Base-by-base conservation (phyloP, 2,329 filamentous ascomycete genomes). In the Penicillium sp. region DNA sequence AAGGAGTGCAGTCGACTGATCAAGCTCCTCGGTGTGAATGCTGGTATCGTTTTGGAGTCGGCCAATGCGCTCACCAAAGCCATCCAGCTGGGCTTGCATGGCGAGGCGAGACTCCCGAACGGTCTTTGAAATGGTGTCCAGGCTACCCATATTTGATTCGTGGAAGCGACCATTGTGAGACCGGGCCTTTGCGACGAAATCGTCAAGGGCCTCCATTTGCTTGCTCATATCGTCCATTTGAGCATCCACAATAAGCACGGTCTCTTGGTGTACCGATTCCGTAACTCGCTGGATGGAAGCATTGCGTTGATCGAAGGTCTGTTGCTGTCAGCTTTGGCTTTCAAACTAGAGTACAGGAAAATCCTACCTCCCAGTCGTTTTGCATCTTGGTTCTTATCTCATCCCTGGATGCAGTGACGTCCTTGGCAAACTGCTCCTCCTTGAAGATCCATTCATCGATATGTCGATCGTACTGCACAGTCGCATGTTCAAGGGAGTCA, bases 181-280 rank as follows among this genome's bases (percentile, higher is more conserved):
- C 54, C 87, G 85, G 45, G 95, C 91, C 29, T 89, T 85, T 29
- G 86, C 82, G 36, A 97, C 90, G 63, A 96, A 96, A 60, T 93
- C 89, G 65, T 97, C 93, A 7, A 99, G 81, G 1, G 90, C 89
- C 51, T 86, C 84, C 83, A 99, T 92, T 71, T 97, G 90, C n/a
- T 80, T 82, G 55, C 89, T 87, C 67, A 99, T 87, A 61, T 95
- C 89, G 51, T 83, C 81, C 75, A 95, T 89, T 74, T 99, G 94
- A 52, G 88, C 86, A 65, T 93, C 89, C 12, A 97, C 92, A 52
- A 95, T 93, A 6, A 87, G 86, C 28, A 96, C 85, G 0, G 93
- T 96, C 73, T 95, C 89, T 31, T 88, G 87, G 61, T 99, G 92
- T 1, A 97, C 91, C 2, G 89, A 89, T 62, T 89, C 88, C 0